Evolutionary conservation across 495 filamentous ascomycete species (phyloP).

Genomic region (Penicillium herquei): DNA sequence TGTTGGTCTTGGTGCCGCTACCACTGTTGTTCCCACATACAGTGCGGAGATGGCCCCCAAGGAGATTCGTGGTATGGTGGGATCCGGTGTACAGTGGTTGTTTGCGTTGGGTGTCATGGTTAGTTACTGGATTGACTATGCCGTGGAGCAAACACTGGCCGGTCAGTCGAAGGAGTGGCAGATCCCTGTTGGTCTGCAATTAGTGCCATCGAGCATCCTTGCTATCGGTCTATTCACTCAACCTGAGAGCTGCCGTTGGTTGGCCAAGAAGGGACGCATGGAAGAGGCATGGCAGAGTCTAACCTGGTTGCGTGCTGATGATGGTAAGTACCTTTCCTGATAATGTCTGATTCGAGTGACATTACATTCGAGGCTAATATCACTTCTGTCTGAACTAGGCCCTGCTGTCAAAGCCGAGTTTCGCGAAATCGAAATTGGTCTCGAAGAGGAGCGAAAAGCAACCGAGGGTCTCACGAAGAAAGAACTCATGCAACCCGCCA

Average conservation of each 20-base stretch:
- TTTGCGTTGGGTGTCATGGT: constrained; percentile 49
- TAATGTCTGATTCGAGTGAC: background rate
- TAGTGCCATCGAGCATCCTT: constrained; percentile 46
- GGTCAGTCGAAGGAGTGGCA: constrained; percentile 48
- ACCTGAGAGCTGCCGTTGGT: constrained; percentile 51
- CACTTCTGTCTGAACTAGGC: background rate
- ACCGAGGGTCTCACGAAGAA: constrained; percentile 46
- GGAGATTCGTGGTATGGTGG: constrained; percentile 52
- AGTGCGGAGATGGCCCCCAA: constrained; percentile 55
- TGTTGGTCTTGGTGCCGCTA: constrained; percentile 53
- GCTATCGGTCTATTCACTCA: constrained; percentile 44
- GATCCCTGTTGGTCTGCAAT: constrained; percentile 52
- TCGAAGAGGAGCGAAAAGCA: constrained; percentile 39
- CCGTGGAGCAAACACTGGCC: constrained; percentile 35
- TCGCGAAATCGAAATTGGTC: constrained; percentile 42
- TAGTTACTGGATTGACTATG: constrained; percentile 55
- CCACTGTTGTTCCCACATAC: constrained; percentile 54
- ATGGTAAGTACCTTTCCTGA: constrained; percentile 18
- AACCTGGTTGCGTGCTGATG: constrained; percentile 48
- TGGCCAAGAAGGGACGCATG: constrained; percentile 47
- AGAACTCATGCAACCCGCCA: constrained; percentile 42
- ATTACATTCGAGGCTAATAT: background rate
- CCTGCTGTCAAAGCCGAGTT: constrained; percentile 42
- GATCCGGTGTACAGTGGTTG: constrained; percentile 46
- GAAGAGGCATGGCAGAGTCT: constrained; percentile 49